Conservation (phyloP, 1,139 yeast species). For the Suhomyces taliae region DNA sequence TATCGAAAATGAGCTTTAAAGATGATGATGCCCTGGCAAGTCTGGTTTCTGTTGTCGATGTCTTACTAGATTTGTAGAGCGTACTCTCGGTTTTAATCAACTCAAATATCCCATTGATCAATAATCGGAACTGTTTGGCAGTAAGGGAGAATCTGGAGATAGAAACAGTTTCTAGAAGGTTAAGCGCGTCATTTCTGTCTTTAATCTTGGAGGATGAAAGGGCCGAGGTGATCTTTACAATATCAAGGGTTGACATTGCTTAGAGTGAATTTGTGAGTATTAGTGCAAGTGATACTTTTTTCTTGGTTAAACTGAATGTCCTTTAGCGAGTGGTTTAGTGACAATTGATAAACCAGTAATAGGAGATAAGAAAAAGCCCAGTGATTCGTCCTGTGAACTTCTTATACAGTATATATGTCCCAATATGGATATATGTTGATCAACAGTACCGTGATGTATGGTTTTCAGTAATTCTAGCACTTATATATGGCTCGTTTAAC, state of each 20-base stretch:
- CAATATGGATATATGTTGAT: too few species aligned
- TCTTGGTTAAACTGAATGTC: background rate
- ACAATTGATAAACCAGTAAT: background rate
- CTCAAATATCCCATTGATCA: conserved; percentile 40
- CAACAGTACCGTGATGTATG: too few species aligned
- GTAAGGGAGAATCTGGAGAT: conserved; percentile 22
- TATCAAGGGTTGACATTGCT: conserved; percentile 24
- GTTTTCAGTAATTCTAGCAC: too few species aligned
- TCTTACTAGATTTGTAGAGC: conserved; percentile 30
- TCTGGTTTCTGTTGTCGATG: conserved; percentile 37
- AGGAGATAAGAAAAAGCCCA: too few species aligned
- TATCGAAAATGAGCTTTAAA: conserved; percentile 33
- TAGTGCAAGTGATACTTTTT: background rate
- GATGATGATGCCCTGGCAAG: conserved; percentile 42
- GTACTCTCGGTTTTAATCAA: conserved; percentile 43
- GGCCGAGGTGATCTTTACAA: conserved; percentile 18
- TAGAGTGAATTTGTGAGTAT: background rate
- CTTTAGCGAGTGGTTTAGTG: background rate
- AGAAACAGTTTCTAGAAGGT: conserved; percentile 35
- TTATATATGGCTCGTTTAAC: too few species aligned
- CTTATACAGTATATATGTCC: too few species aligned
- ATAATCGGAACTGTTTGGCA: conserved; percentile 24
- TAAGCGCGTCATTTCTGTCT: conserved; percentile 54
- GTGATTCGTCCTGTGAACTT: too few species aligned
- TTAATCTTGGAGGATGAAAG: conserved; percentile 48